Percentiles rank a stretch among this genome's conserved stretches.
Evolutionary conservation across 345 rosid genomes (phyloP).

Genomic region (Euclidium syriacum): DNA sequence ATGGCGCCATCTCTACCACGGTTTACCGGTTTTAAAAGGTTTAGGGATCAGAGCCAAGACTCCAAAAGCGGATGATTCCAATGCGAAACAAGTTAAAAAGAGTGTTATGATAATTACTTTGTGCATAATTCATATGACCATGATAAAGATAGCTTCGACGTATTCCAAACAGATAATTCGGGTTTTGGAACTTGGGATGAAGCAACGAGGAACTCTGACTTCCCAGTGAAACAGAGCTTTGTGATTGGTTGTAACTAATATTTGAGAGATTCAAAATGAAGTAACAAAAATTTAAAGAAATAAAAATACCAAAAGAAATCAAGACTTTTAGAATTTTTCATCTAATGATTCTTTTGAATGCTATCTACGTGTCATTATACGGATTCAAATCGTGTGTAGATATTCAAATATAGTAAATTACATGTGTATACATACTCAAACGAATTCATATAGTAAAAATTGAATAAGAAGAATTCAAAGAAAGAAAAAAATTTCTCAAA

Average conservation of each 20-base stretch:
- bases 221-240: conserved; percentile 61
- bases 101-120: conserved; percentile 38
- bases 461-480: too few relatives aligned
- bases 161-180: conserved; percentile 71
- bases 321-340: too few relatives aligned
- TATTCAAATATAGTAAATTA: too few relatives aligned
- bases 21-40: conserved; percentile 24
- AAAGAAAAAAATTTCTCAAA: too few relatives aligned
- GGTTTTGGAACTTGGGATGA: conserved; percentile 58
- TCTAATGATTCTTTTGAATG: too few relatives aligned
- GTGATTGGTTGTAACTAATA: conserved; percentile 36
- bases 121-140: conserved; percentile 80
- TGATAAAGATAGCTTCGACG: conserved; percentile 54
- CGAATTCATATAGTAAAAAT: too few relatives aligned
- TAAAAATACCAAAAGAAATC: neutral
- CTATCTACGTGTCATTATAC: too few relatives aligned
- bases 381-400: too few relatives aligned
- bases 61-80: conserved; percentile 55
- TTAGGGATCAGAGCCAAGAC: conserved; percentile 63
- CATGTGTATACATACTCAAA: too few relatives aligned
- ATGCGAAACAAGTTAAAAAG: conserved; percentile 18
- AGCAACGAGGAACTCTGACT: conserved; percentile 73
- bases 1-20: conserved; percentile 69
- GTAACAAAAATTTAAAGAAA: too few relatives aligned
- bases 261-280: neutral